A percentile compares a stretch with the other conserved stretches of the same genome.
Evolutionary conservation across 2,329 filamentous ascomycete species (phyloP).

Genomic region (Aciculosporium take): DNA sequence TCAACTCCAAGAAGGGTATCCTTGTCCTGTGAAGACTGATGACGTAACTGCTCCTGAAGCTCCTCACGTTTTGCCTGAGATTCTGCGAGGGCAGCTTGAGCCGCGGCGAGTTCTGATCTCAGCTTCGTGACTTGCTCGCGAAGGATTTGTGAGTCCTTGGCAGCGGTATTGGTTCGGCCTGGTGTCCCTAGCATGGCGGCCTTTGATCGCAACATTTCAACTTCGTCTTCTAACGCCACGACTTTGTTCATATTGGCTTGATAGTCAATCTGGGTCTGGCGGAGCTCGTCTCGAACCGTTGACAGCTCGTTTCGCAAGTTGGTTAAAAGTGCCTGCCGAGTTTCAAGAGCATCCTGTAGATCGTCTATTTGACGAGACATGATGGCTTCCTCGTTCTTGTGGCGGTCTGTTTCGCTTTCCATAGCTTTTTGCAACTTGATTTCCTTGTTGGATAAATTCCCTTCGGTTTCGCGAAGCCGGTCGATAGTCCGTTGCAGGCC

Average conservation of each 20-base stretch:
- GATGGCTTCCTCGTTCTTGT: constrained; percentile 55
- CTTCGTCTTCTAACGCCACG: constrained; percentile 57
- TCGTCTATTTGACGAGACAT: constrained; percentile 62
- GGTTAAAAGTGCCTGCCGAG: constrained; percentile 50
- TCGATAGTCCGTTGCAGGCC: constrained; percentile 59
- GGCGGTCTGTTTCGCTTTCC: constrained; percentile 56
- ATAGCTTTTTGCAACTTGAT: constrained; percentile 52
- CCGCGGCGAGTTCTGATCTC: constrained; percentile 44
- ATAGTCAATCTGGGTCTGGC: constrained; percentile 50
- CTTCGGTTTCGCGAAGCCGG: constrained; percentile 52
- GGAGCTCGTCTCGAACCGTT: constrained; percentile 51
- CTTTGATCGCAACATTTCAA: constrained; percentile 51
- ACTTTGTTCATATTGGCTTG: constrained; percentile 49
- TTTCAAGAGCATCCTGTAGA: constrained; percentile 55
- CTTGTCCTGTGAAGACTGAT: constrained; percentile 38
- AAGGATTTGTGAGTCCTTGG: constrained; percentile 46
- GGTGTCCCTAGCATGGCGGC: constrained; percentile 1
- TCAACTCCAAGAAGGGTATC: constrained; percentile 49
- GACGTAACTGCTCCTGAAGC: constrained; percentile 44
- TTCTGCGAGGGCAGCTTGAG: constrained; percentile 42
- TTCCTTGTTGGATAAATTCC: constrained; percentile 53
- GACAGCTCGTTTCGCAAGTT: constrained; percentile 53
- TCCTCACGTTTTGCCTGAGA: constrained; percentile 53
- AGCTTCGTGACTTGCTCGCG: constrained; percentile 48
- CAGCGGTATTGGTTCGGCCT: constrained; percentile 37